Evolutionary conservation across 2,329 filamentous ascomycete genomes (phyloP).

Genomic region (Arthrobotrys sinensis): DNA sequence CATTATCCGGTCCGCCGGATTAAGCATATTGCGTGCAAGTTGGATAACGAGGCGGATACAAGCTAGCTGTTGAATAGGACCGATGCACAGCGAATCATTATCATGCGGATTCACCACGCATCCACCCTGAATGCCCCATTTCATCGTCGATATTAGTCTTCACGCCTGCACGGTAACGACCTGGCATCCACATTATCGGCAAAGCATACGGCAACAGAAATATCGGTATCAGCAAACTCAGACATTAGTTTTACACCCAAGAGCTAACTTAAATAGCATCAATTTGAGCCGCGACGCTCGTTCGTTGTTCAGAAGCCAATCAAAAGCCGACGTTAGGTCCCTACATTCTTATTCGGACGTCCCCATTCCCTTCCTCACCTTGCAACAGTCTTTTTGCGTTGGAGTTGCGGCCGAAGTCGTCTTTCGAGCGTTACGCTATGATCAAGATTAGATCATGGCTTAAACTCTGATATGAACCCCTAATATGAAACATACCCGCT

Average conservation of each 20-base stretch:
- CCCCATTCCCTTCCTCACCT: not conserved
- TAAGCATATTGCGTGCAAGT: conserved; percentile 15
- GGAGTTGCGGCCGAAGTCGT: conserved; percentile 8
- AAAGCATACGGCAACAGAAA: not conserved
- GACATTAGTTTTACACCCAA: no score
- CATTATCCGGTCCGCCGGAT: conserved; percentile 3
- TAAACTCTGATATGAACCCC: conserved; percentile 9
- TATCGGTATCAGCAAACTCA: not conserved
- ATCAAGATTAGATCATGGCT: conserved; percentile 25
- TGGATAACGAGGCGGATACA: not conserved
- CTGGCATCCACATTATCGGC: not conserved
- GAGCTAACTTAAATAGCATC: not conserved
- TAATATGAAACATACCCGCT: conserved; percentile 20
- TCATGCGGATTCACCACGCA: not conserved
- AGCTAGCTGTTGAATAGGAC: not conserved
- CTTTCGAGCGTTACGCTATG: not conserved
- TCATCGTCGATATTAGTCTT: not conserved
- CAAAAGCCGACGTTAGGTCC: not conserved
- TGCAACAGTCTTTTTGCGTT: conserved; percentile 28
- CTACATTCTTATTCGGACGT: not conserved
- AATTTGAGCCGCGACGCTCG: no score
- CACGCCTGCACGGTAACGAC: no score
- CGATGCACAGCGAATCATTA: not conserved
- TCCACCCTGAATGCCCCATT: no score
- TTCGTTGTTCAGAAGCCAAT: not conserved